Percentiles rank a stretch among this genome's conserved stretches.
Conservation (phyloP, 1,284 basidiomycete genomes). For the Sporisorium graminicola region DNA sequence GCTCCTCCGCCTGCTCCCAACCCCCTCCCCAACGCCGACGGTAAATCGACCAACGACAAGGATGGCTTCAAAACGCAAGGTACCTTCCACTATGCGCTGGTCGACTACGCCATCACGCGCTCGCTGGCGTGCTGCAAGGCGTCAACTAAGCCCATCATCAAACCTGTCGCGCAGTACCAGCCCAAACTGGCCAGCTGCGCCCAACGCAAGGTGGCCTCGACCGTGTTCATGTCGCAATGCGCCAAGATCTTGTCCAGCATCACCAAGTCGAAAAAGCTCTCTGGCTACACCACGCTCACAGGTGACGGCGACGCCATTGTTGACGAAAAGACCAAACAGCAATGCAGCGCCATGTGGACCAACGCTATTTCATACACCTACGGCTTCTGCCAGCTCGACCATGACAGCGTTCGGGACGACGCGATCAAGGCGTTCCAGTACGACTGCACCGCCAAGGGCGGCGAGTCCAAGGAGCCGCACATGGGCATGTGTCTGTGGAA, state of each 20-base stretch:
- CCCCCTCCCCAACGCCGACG: conserved; percentile 1
- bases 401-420: conserved; percentile 21
- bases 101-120: conserved; percentile 38
- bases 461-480: conserved; percentile 24
- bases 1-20: not conserved
- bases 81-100: conserved; percentile 35
- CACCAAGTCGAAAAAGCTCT: conserved; percentile 20
- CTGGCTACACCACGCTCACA: conserved; percentile 28
- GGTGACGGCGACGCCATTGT: conserved; percentile 20
- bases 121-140: conserved; percentile 26
- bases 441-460: conserved; percentile 29
- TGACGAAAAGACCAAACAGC: conserved; percentile 33
- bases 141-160: conserved; percentile 18
- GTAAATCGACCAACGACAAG: conserved; percentile 27
- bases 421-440: conserved; percentile 21
- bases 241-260: conserved; percentile 21
- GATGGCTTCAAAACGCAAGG: conserved; percentile 34
- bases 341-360: conserved; percentile 37
- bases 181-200: conserved; percentile 27
- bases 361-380: conserved; percentile 31
- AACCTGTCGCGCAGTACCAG: not conserved
- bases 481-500: conserved; percentile 43
- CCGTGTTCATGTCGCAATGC: conserved; percentile 33
- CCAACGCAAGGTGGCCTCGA: conserved; percentile 24
- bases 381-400: conserved; percentile 40